Conservation (phyloP, 164 flowering plant genomes). For the Stephania cephalantha region DNA sequence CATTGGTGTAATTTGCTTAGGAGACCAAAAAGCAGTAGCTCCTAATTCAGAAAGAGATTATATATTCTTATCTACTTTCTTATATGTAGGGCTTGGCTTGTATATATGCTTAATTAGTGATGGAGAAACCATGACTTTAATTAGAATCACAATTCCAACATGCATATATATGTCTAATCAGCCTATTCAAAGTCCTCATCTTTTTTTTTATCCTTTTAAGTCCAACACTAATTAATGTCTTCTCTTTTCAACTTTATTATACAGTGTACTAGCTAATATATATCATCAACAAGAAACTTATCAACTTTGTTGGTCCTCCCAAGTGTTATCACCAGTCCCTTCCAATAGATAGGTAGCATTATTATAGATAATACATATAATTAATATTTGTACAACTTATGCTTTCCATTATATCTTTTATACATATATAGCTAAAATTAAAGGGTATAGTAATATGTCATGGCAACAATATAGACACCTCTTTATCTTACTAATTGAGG, state of each 20-base stretch:
- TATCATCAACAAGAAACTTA: not conserved
- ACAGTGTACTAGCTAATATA: not conserved
- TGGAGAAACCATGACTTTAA: constrained; percentile 4
- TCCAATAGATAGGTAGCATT: not conserved
- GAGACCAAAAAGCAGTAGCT: constrained; percentile 12
- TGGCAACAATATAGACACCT: not conserved
- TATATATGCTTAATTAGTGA: constrained; percentile 12
- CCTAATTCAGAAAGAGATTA: constrained; percentile 12
- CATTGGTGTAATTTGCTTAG: constrained; percentile 16
- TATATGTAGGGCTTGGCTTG: constrained; percentile 5
- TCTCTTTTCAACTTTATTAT: constrained; percentile 4
- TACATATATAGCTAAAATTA: not conserved
- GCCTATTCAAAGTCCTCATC: not conserved
- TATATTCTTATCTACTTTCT: too few species aligned
- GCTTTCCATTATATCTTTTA: not conserved
- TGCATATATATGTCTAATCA: too few species aligned
- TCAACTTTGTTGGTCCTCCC: not conserved
- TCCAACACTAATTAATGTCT: not conserved
- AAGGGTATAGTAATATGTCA: not conserved
- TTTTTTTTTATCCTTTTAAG: not conserved
- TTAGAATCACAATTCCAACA: not conserved
- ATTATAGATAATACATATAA: too few species aligned
- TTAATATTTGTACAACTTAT: too few species aligned
- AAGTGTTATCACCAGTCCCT: constrained; percentile 5
- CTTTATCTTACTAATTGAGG: not conserved